Base-by-base conservation (phyloP, 345 rosid species). In the Toxicodendron radicans region DNA sequence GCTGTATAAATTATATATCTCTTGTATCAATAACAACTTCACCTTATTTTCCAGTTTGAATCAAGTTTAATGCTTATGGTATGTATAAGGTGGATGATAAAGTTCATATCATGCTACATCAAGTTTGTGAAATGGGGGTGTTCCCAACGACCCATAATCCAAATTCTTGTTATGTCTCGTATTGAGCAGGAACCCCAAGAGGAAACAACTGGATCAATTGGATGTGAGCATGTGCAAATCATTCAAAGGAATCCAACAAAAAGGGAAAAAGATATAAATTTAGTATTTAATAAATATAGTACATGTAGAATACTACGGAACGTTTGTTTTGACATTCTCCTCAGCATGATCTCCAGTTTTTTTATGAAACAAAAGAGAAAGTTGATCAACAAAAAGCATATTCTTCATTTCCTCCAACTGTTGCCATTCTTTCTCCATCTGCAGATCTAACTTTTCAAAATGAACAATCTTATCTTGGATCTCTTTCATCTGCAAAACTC, bases 401-500 rank as follows among this genome's bases (percentile, higher is more conserved):
- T 85, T 81, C 88, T 90, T 93, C 87, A 91, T 79, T 23, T 85
- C 87, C 78, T 93, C 98, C 79, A 91, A 51, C 73, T 90, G 97
- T 64, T 86, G 85, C 85, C 89, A 67, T 86, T 91, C 96, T 84
- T 87, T 87, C 90, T 95, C 99, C 89, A 91, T 86, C 79, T 81
- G 84, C 78, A 87, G 70, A 84, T 90, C 98, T 78, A 95, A 43
- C 82, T 88, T 89, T 88, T 93, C 98, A 57, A 95, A 93, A 52
- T 71, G 83, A 18, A 51, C 70, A 61, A 95, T 85, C 79, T 79
- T 95, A 49, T 88, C 87, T 65, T 86, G 88, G 38, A 91, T 89
- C 71, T 88, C 89, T 76, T 84, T 89, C 93, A 91, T 85, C 99
- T 95, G 89, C 78, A 68, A 61, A 72, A 56, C 59, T 49, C 12